These are phyloP conservation scores for Populus alba DNA, from an alignment of 345 rosid genomes.

Conservation along the genomic window DNA sequence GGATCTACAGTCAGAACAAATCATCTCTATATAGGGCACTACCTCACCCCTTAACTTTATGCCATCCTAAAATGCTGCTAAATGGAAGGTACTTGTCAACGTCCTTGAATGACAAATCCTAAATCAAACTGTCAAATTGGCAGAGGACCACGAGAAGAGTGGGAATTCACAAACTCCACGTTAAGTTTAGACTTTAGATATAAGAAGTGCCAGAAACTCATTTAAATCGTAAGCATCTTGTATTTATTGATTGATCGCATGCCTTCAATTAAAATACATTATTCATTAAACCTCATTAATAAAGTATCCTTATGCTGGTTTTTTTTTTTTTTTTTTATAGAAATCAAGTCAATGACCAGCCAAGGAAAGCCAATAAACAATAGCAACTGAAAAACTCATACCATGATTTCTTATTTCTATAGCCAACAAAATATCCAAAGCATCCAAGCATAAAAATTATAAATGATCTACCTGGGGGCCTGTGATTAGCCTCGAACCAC, in stretches of 20 bases:
- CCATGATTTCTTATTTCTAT: neutral
- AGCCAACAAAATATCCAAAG: neutral
- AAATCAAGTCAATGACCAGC: neutral
- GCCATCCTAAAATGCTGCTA: too few relatives aligned
- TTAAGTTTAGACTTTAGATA: neutral
- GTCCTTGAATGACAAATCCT: too few relatives aligned
- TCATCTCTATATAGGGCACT: too few relatives aligned
- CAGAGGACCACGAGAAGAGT: neutral
- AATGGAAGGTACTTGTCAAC: too few relatives aligned
- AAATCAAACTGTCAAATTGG: too few relatives aligned
- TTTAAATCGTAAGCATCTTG: neutral
- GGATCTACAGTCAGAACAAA: too few relatives aligned
- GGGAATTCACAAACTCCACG: neutral
- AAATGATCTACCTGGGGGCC: slow-evolving; percentile 72
- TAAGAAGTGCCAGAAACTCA: neutral
- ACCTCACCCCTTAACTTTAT: too few relatives aligned
- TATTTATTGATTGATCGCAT: neutral
- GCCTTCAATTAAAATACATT: too few relatives aligned
- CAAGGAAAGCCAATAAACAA: neutral
- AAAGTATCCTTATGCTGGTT: neutral
- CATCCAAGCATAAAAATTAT: neutral
- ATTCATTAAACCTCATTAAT: neutral
- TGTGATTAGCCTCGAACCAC: slow-evolving; percentile 63
- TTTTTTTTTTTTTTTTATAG: neutral
- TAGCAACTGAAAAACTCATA: neutral